Conservation (phyloP, 2,329 filamentous ascomycete species). For the Hymenoscyphus salicellus region DNA sequence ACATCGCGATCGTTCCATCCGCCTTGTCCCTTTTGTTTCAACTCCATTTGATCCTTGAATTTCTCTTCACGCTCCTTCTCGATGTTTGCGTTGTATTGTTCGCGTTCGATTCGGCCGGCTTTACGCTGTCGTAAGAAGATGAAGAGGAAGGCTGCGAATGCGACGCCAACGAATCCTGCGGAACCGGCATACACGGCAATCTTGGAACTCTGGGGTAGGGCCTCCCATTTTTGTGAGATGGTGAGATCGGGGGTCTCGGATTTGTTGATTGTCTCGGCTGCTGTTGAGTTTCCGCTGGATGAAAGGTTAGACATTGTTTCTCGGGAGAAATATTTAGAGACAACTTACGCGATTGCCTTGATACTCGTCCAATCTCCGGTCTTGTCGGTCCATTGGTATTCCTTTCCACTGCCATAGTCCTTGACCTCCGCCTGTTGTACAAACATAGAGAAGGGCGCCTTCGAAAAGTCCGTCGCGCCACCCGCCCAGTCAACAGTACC, state of each 20-base stretch:
- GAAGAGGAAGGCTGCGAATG: constrained; percentile 45
- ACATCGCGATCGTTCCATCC: constrained; percentile 28
- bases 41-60: constrained; percentile 30
- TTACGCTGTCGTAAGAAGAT: constrained; percentile 57
- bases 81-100: constrained; percentile 34
- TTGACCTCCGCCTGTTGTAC: constrained; percentile 59
- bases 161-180: constrained; percentile 44
- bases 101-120: constrained; percentile 51
- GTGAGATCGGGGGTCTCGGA: constrained; percentile 38
- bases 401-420: constrained; percentile 58
- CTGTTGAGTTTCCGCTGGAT: constrained; percentile 56
- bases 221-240: constrained; percentile 52
- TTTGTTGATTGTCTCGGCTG: constrained; percentile 42
- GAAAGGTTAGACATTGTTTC: constrained; percentile 23
- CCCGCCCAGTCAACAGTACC: constrained; percentile 68
- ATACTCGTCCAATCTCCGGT: constrained; percentile 64
- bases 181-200: constrained; percentile 51
- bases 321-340: background rate
- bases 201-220: constrained; percentile 49
- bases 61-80: constrained; percentile 33
- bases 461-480: constrained; percentile 62
- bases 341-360: constrained; percentile 51
- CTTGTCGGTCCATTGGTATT: constrained; percentile 63
- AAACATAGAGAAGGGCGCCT: constrained; percentile 71
- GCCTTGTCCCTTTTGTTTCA: constrained; percentile 32